These are phyloP conservation scores for Exutisphaerella laricina DNA, from an alignment of 2,329 filamentous ascomycete genomes.

Conservation along the genomic window DNA sequence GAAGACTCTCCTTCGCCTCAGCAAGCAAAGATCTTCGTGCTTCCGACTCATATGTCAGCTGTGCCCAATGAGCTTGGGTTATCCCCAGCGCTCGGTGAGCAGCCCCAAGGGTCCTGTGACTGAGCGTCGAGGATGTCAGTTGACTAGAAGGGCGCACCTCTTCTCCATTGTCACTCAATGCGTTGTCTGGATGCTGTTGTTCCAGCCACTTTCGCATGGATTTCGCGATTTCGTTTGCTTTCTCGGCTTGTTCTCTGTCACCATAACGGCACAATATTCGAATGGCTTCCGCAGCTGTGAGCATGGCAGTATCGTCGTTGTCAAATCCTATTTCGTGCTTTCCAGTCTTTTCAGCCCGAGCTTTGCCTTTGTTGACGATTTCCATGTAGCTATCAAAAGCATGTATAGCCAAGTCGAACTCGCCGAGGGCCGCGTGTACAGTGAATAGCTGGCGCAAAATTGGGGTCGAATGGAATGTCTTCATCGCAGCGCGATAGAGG, in stretches of 20 bases:
- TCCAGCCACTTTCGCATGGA: slow-evolving; percentile 72
- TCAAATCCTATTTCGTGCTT: slow-evolving; percentile 68
- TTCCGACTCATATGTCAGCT: slow-evolving; percentile 65
- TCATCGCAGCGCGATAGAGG: slow-evolving; percentile 82
- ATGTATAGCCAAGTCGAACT: slow-evolving; percentile 87
- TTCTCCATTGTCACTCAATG: slow-evolving; percentile 10
- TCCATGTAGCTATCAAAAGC: slow-evolving; percentile 89
- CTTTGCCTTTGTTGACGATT: slow-evolving; percentile 78
- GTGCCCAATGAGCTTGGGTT: slow-evolving; percentile 81
- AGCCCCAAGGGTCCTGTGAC: slow-evolving; percentile 58
- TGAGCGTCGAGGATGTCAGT: slow-evolving; percentile 42
- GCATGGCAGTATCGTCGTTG: slow-evolving; percentile 67
- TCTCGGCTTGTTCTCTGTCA: slow-evolving; percentile 66
- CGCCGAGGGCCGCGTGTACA: slow-evolving; percentile 78
- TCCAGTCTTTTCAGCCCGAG: slow-evolving; percentile 69
- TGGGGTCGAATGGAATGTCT: slow-evolving; percentile 90
- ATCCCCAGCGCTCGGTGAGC: slow-evolving; percentile 82
- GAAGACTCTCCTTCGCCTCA: slow-evolving; percentile 70
- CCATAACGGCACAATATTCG: slow-evolving; percentile 78
- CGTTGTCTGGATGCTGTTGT: slow-evolving; percentile 45
- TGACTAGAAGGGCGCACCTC: slow-evolving; percentile 11
- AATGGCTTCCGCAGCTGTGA: slow-evolving; percentile 75
- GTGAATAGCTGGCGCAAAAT: slow-evolving; percentile 82
- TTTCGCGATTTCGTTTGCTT: slow-evolving; percentile 63
- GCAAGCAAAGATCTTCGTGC: slow-evolving; percentile 63